phyloP scores from a whole-genome alignment of 306 rosid species.

The Morella rubra region DNA sequence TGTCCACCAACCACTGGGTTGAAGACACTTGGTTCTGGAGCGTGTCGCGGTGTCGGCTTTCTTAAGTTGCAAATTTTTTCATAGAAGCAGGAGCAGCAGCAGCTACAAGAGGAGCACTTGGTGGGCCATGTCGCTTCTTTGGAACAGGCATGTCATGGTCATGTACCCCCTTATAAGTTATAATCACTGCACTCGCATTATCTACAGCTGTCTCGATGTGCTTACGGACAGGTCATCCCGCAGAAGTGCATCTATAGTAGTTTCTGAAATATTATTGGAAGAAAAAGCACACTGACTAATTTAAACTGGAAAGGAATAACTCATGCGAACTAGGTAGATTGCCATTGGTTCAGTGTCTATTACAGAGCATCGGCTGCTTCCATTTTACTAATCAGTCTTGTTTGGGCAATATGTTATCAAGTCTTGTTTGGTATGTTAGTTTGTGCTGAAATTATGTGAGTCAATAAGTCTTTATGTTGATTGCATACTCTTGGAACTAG shows the following conservation, averaged over 20 bases:
- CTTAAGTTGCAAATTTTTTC: constrained; percentile 48
- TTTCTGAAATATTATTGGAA: constrained; percentile 52
- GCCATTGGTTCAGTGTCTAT: too few species aligned
- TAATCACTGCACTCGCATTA: constrained; percentile 62
- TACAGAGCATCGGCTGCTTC: too few species aligned
- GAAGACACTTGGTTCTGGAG: constrained; percentile 39
- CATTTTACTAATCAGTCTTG: too few species aligned
- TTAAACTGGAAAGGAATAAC: neutral
- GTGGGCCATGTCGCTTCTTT: constrained; percentile 86
- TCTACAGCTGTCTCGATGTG: constrained; percentile 82
- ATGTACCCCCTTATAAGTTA: constrained; percentile 91
- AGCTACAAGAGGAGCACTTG: constrained; percentile 78
- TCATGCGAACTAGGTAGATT: neutral
- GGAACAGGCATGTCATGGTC: constrained; percentile 97
- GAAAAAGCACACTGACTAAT: constrained; percentile 6
- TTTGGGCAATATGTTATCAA: too few species aligned
- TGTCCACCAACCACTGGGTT: constrained; percentile 85
- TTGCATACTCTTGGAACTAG: too few species aligned
- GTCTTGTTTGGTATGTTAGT: too few species aligned
- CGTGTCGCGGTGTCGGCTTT: constrained; percentile 41
- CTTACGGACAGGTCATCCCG: constrained; percentile 97
- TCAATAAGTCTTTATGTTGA: too few species aligned
- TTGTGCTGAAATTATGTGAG: too few species aligned
- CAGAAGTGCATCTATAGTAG: constrained; percentile 98
- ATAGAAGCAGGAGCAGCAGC: constrained; percentile 78